Evolutionary conservation across 164 flowering plant species (phyloP).

Genomic region (Hamamelis virginiana): DNA sequence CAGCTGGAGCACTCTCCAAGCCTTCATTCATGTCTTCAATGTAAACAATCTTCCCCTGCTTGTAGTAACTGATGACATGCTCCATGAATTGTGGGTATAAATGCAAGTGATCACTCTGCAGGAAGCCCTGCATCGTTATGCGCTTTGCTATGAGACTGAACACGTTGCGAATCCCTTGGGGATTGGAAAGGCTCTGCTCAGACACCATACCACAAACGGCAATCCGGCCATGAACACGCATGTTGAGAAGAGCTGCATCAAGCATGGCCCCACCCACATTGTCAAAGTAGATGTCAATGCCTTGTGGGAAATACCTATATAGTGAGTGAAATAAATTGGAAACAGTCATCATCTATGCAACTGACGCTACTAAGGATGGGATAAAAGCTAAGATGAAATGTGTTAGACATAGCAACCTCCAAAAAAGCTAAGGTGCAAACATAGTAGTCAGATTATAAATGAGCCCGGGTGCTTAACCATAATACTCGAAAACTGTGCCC

Average conservation of each 20-base stretch:
- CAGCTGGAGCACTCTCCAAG: conserved; percentile 59
- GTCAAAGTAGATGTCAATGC: conserved; percentile 72
- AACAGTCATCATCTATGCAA: no score
- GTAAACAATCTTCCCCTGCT: conserved; percentile 55
- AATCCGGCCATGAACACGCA: conserved; percentile 53
- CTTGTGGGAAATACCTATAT: conserved; percentile 60
- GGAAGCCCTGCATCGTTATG: conserved; percentile 52
- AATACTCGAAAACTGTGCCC: no score
- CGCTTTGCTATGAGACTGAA: conserved; percentile 32
- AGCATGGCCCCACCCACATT: conserved; percentile 73
- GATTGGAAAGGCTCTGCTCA: conserved; percentile 22
- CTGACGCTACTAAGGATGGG: no score
- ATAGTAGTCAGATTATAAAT: no score
- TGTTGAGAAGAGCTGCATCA: conserved; percentile 64
- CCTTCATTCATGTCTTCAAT: conserved; percentile 65
- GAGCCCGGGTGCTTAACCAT: no score
- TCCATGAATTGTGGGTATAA: conserved; percentile 50
- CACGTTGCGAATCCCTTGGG: conserved; percentile 43
- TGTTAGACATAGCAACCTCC: no score
- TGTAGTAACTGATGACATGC: conserved; percentile 29
- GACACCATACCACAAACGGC: conserved; percentile 72
- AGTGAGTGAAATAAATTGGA: background rate
- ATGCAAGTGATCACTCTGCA: conserved; percentile 54
- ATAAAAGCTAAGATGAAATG: no score
- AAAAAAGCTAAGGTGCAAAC: no score